These are phyloP conservation scores for Bacterosira constricta DNA, from an alignment of 108 stramenopile genomes.

Conservation along the genomic window DNA sequence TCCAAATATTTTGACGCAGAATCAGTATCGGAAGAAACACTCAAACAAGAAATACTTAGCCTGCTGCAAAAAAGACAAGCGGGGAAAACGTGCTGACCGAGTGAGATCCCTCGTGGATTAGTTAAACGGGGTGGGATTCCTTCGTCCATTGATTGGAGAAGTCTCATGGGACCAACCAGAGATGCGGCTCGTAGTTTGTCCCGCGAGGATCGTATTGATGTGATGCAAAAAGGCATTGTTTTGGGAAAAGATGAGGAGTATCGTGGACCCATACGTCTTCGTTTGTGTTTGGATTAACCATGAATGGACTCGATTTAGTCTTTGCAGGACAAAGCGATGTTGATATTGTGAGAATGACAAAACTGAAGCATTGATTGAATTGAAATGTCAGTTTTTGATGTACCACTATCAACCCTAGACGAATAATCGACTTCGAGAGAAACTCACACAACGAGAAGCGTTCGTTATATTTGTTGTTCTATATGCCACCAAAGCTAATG, in stretches of 20 bases:
- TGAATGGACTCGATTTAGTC: neutral
- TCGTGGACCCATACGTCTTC: slow-evolving; percentile 47
- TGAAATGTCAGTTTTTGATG: neutral
- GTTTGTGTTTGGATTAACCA: slow-evolving; percentile 15
- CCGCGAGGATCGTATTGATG: slow-evolving; percentile 32
- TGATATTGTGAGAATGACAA: neutral
- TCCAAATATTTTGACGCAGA: slow-evolving; percentile 2
- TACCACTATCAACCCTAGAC: neutral
- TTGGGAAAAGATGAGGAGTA: slow-evolving; percentile 37
- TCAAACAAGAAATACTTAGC: slow-evolving; percentile 37
- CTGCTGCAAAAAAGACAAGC: slow-evolving; percentile 20
- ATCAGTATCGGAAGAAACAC: slow-evolving; percentile 5
- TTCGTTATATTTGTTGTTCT: too few relatives aligned
- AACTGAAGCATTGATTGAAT: neutral
- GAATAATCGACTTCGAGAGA: too few relatives aligned
- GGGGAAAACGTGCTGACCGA: slow-evolving; percentile 54
- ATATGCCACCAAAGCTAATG: too few relatives aligned
- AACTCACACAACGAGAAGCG: too few relatives aligned
- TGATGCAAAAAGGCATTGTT: slow-evolving; percentile 32
- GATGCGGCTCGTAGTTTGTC: slow-evolving; percentile 35
- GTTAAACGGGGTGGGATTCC: slow-evolving; percentile 31
- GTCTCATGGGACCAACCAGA: slow-evolving; percentile 49
- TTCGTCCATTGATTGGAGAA: slow-evolving; percentile 34
- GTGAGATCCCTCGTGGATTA: slow-evolving; percentile 43
- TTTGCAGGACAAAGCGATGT: too few relatives aligned